These are phyloP conservation scores for Bromus sterilis DNA, from an alignment of 176 grass and related monocot genomes.

Conservation along the genomic window DNA sequence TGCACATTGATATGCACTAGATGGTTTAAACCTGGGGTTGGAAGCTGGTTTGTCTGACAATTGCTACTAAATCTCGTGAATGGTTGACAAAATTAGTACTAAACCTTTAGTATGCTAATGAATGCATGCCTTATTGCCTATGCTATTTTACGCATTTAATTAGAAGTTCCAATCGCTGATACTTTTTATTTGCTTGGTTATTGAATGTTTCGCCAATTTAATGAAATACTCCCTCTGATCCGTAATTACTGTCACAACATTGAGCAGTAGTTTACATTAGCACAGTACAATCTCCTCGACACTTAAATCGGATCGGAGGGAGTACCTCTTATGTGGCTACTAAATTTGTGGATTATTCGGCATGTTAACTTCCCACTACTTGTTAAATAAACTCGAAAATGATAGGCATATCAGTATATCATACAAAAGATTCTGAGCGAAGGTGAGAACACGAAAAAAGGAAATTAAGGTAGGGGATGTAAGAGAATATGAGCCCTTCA, in stretches of 20 bases:
- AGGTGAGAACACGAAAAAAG: neutral
- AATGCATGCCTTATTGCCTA: neutral
- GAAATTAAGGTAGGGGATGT: neutral
- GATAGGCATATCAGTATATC: neutral
- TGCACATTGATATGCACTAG: neutral
- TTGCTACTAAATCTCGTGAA: neutral
- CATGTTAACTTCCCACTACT: neutral
- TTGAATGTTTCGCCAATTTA: neutral
- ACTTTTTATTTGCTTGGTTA: neutral
- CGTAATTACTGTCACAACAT: too few relatives aligned
- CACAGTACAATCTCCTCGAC: too few relatives aligned
- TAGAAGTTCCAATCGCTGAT: neutral
- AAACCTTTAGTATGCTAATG: neutral
- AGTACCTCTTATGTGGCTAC: neutral
- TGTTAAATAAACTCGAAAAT: neutral
- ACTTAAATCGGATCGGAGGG: too few relatives aligned
- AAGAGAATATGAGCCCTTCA: neutral
- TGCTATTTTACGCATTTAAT: neutral
- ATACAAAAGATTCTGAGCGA: neutral
- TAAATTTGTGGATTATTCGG: neutral
- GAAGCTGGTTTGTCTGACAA: neutral
- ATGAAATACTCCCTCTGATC: too few relatives aligned
- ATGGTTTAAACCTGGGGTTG: neutral
- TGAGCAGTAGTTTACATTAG: too few relatives aligned
- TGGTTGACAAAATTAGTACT: neutral